Evolutionary conservation across 768 basidiomycete genomes (phyloP).

Genomic region (Serendipita sp.): DNA sequence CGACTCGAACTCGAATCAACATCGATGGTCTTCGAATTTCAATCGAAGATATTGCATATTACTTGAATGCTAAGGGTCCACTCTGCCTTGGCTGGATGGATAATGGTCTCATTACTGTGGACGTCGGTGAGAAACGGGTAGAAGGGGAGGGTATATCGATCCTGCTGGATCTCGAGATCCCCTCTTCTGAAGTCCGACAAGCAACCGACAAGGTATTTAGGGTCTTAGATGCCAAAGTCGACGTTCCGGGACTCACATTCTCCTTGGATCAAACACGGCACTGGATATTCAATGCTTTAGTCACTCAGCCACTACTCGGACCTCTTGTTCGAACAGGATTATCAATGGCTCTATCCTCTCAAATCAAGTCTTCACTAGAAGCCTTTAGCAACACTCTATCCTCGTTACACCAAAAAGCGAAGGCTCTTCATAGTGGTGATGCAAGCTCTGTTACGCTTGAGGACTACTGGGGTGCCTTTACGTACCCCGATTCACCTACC

Average conservation of each 20-base stretch:
- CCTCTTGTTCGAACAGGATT: conserved; percentile 11
- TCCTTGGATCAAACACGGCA: conserved; percentile 14
- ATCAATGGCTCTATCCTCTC: conserved; percentile 10
- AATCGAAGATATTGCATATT: conserved; percentile 15
- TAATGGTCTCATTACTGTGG: conserved; percentile 15
- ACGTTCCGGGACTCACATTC: conserved; percentile 14
- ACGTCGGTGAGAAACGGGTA: conserved; percentile 3
- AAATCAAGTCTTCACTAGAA: conserved; percentile 12
- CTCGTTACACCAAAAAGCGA: conserved; percentile 5
- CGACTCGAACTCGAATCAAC: conserved; percentile 10
- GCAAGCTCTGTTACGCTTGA: background rate
- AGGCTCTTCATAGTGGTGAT: background rate
- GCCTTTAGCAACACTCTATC: conserved; percentile 4
- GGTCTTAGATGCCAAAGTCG: conserved; percentile 13
- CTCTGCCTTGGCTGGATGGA: conserved; percentile 14
- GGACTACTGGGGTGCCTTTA: conserved; percentile 4
- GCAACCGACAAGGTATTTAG: conserved; percentile 11
- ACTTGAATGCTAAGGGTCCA: conserved; percentile 13
- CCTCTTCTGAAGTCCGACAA: conserved; percentile 4
- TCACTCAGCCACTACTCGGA: conserved; percentile 16
- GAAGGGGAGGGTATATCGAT: conserved; percentile 8
- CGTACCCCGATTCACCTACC: background rate
- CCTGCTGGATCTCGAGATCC: conserved; percentile 10
- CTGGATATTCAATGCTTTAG: conserved; percentile 17
- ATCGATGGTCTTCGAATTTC: conserved; percentile 16